phyloP scores from a whole-genome alignment of 345 rosid species.

The Salix purpurea region DNA sequence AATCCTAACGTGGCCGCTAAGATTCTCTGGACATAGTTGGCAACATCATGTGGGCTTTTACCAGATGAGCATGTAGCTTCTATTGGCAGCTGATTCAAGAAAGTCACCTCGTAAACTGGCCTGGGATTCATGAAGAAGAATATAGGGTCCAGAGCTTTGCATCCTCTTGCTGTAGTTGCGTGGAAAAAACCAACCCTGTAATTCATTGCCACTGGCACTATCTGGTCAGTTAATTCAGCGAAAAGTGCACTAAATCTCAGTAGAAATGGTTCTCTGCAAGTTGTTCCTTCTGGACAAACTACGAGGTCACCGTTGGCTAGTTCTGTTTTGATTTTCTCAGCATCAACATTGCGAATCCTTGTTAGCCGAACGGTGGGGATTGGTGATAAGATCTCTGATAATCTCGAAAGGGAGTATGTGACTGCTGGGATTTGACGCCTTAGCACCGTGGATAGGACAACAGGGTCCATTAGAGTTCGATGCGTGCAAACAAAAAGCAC shows the following conservation, averaged over 20 bases:
- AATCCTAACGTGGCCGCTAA: slow-evolving; percentile 80
- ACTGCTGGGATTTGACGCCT: slow-evolving; percentile 80
- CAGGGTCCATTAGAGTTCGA: slow-evolving; percentile 91
- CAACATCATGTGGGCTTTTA: slow-evolving; percentile 85
- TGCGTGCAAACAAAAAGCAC: slow-evolving; percentile 89
- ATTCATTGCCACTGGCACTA: slow-evolving; percentile 92
- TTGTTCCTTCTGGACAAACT: slow-evolving; percentile 91
- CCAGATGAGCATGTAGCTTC: slow-evolving; percentile 92
- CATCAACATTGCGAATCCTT: slow-evolving; percentile 61
- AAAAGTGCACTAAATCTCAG: slow-evolving; percentile 81
- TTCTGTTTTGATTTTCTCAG: slow-evolving; percentile 53
- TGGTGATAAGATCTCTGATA: slow-evolving; percentile 79
- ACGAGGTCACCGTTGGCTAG: slow-evolving; percentile 64
- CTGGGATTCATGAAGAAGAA: slow-evolving; percentile 96
- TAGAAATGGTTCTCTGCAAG: slow-evolving; percentile 86
- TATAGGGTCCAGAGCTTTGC: slow-evolving; percentile 83
- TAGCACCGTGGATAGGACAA: slow-evolving; percentile 64
- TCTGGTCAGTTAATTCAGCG: slow-evolving; percentile 74
- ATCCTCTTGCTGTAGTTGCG: slow-evolving; percentile 89
- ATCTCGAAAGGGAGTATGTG: slow-evolving; percentile 73
- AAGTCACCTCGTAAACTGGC: slow-evolving; percentile 84
- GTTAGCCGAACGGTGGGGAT: slow-evolving; percentile 81
- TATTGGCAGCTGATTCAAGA: slow-evolving; percentile 68
- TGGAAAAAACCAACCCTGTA: slow-evolving; percentile 91
- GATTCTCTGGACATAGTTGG: slow-evolving; percentile 82